Evolutionary conservation across 1,139 yeast species (phyloP), one percentile per base, ranked within the genome.

Genomic region (Yamadazyma dushanensis): DNA sequence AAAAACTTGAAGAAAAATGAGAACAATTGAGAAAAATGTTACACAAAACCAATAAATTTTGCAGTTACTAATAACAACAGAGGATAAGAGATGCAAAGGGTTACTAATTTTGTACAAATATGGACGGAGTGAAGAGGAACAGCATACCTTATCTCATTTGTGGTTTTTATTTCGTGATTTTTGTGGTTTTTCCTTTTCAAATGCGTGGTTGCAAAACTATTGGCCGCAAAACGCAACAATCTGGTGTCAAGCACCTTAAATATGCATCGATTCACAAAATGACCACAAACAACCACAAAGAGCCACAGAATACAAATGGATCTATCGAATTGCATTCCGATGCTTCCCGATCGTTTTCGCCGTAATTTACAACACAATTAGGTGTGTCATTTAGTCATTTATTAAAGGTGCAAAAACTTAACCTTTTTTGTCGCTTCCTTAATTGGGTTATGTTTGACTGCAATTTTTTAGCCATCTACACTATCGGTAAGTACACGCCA

Each of bases 1-100:
- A 39, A 38, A 36, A 38, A 35, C n/a, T n/a, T 32, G 32, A 31
- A 31, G 24, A 37, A 31, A 38, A 35, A 25, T 25, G 30, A 28
- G 34, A 31, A 27, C 34, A 32, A 20, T 15, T 26, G 29, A 20
- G 30, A 25, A 32, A 29, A 37, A 37, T 30, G 30, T 37, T 37
- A 39, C 43, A 39, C 43, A 39, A 39, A 39, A 34, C 27, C 27
- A n/a, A 14, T 8, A 9, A 11, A 15, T 25, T 25, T 25, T 25
- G 27, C 27, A 25, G 16, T 25, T 25, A 8, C n/a, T 24, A 25
- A n/a, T n/a, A n/a, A n/a, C n/a, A n/a, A n/a, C n/a, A n/a, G n/a
- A n/a, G n/a, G n/a, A n/a, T 25, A n/a, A 9, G n/a, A 7, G 27
- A 14, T 11, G 27, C 8, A 8, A 19, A 19, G 21, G 9, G 21